Conservation (phyloP, 805 yeast genomes). For the Henningerozyma blattae region DNA sequence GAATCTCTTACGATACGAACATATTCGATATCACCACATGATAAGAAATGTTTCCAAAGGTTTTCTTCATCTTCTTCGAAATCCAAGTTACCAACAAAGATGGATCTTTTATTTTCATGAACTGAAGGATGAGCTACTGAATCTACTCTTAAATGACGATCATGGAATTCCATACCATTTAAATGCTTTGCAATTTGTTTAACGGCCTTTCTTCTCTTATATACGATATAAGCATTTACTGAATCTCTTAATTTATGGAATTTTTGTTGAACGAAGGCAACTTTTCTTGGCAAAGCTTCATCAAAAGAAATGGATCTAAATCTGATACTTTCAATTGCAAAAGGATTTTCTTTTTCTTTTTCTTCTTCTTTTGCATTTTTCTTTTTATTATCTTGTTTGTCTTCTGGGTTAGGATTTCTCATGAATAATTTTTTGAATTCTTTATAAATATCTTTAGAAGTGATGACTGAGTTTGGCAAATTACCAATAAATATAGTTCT, state of each 20-base stretch:
- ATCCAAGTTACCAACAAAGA: constrained; percentile 89
- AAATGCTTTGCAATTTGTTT: constrained; percentile 27
- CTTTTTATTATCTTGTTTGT: constrained; percentile 6
- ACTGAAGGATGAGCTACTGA: constrained; percentile 85
- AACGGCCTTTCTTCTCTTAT: constrained; percentile 37
- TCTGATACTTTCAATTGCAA: constrained; percentile 57
- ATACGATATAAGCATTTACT: constrained; percentile 83
- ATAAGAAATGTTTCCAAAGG: constrained; percentile 69
- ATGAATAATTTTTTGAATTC: constrained; percentile 53
- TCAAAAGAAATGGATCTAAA: constrained; percentile 87
- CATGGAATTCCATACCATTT: constrained; percentile 58
- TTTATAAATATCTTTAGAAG: constrained; percentile 48
- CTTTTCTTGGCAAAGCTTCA: constrained; percentile 81
- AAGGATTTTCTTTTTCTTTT: constrained; percentile 17
- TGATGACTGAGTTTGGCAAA: constrained; percentile 51
- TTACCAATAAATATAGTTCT: constrained; percentile 85
- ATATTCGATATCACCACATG: constrained; percentile 64
- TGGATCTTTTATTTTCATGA: constrained; percentile 70
- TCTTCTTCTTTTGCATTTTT: constrained; percentile 6
- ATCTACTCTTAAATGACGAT: constrained; percentile 79
- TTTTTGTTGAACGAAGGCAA: constrained; percentile 73
- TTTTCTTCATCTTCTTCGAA: constrained; percentile 88
- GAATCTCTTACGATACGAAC: constrained; percentile 88
- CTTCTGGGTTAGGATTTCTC: constrained; percentile 6
- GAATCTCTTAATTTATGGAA: constrained; percentile 69